Conservation (phyloP, 1,284 basidiomycete genomes). For the Ustilago shanxiensis region DNA sequence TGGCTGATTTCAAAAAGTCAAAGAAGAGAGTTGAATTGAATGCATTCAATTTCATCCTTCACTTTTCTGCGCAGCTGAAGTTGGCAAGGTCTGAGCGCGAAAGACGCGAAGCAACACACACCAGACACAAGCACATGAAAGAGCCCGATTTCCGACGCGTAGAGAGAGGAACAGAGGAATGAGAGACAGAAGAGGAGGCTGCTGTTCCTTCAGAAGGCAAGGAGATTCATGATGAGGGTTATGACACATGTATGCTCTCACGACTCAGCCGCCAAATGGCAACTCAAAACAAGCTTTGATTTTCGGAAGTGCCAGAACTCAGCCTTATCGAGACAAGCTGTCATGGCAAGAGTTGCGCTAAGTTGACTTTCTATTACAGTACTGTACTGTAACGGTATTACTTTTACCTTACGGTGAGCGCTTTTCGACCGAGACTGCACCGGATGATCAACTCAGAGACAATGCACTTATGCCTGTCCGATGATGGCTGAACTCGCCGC, state of each 20-base stretch:
- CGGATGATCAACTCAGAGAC: not conserved
- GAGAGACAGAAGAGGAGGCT: too few species aligned
- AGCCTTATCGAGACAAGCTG: not conserved
- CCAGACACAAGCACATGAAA: not conserved
- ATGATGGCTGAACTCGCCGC: conserved; percentile 41
- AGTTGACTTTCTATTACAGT: too few species aligned
- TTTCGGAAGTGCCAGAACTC: not conserved
- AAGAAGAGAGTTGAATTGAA: not conserved
- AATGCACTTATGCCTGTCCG: conserved; percentile 3
- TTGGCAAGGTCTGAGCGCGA: not conserved
- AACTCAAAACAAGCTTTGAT: too few species aligned
- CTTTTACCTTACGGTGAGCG: too few species aligned
- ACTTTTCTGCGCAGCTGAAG: not conserved
- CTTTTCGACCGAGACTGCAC: not conserved
- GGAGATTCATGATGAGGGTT: conserved; percentile 1
- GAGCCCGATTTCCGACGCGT: conserved; percentile 4
- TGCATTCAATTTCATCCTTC: not conserved
- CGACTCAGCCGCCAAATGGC: not conserved
- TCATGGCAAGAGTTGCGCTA: too few species aligned
- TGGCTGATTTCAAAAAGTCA: not conserved
- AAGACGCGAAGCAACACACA: conserved; percentile 1
- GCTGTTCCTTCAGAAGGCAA: not conserved
- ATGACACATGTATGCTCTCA: not conserved
- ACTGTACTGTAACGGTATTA: too few species aligned
- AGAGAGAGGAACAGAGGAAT: too few species aligned